Base-by-base conservation (phyloP, 2,329 filamentous ascomycete species). In the Pyrenophora seminiperda region DNA sequence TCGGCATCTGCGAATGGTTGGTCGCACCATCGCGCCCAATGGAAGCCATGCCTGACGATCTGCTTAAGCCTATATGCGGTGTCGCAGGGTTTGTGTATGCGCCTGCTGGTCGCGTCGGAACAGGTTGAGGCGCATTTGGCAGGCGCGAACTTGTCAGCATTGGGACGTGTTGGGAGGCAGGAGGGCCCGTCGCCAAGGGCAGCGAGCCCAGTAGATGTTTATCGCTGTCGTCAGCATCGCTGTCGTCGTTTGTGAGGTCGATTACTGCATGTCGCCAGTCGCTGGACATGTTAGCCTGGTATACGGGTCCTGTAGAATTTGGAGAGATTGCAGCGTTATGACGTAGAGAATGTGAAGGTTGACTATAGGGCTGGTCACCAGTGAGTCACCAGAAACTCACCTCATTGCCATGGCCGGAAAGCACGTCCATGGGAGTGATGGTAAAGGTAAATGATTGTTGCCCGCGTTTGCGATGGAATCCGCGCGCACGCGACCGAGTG, bases 171-270 rank as follows among this genome's bases (percentile, higher is more conserved):
- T 27, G 24, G 24, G 24, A 11, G 2, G 54, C 18, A 6, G 20
- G 3, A 14, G 38, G 14, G 19, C 9, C 27, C 5, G 11, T 20
- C 22, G 33, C 31, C 20, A 24, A 4, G 11, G 40, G 24, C 14
- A 43, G 13, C 7, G 41, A 33, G 15, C 10, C 15, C 3, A 37
- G 36, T 13, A 33, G 14, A 3, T 18, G 27, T 11, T 40, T 17
- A 22, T 49, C 34, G 20, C 20, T 43, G 5, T 52, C 49, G 10
- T 48, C 46, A 13, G 62, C 55, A 13, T 62, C 55, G 27, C 59
- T 56, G 7, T 63, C 61, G 18, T 64, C 58, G 18, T 48, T 18
- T 0, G 66, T 68, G 3, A 67, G 59, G 46, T 67, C 64, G 27
- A 69, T 47, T 32, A 64, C 46, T 5, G 32, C 20, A 10, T 50